phyloP scores from a whole-genome alignment of 768 basidiomycete species.

The Fomitopsis serialis region DNA sequence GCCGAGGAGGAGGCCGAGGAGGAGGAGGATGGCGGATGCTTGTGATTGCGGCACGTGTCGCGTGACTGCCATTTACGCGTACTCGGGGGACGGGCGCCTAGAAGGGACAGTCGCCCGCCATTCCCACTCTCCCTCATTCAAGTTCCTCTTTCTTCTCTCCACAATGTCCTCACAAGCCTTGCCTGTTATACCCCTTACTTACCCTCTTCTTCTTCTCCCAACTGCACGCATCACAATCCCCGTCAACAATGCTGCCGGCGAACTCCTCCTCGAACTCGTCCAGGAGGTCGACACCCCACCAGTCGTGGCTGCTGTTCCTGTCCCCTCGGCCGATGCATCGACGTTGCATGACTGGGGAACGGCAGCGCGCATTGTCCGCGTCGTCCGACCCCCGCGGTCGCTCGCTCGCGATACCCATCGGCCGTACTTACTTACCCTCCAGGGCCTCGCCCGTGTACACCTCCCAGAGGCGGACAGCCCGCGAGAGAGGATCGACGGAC shows the following conservation, averaged over 20 bases:
- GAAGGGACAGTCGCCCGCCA: too few relatives aligned
- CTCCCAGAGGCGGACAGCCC: slow-evolving; percentile 43
- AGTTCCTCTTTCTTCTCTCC: background rate
- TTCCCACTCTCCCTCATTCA: background rate
- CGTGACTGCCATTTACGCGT: too few relatives aligned
- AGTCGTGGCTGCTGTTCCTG: slow-evolving; percentile 62
- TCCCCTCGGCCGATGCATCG: slow-evolving; percentile 25
- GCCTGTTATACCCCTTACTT: slow-evolving; percentile 62
- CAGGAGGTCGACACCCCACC: slow-evolving; percentile 68
- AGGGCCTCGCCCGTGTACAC: slow-evolving; percentile 64
- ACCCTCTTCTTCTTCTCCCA: slow-evolving; percentile 74
- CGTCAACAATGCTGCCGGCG: slow-evolving; percentile 54
- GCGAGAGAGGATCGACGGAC: slow-evolving; percentile 11
- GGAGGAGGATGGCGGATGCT: too few relatives aligned
- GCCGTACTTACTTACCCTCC: slow-evolving; percentile 65
- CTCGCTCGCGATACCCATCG: slow-evolving; percentile 37
- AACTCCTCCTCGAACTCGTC: slow-evolving; percentile 60
- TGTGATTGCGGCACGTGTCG: too few relatives aligned
- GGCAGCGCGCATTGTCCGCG: slow-evolving; percentile 64
- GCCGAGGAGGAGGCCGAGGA: too few relatives aligned
- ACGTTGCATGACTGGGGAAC: slow-evolving; percentile 54
- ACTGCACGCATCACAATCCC: slow-evolving; percentile 65
- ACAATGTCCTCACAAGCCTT: slow-evolving; percentile 28
- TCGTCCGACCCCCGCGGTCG: slow-evolving; percentile 56
- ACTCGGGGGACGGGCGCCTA: too few relatives aligned